Conservation (phyloP, 345 rosid species). For the Kernera saxatilis region DNA sequence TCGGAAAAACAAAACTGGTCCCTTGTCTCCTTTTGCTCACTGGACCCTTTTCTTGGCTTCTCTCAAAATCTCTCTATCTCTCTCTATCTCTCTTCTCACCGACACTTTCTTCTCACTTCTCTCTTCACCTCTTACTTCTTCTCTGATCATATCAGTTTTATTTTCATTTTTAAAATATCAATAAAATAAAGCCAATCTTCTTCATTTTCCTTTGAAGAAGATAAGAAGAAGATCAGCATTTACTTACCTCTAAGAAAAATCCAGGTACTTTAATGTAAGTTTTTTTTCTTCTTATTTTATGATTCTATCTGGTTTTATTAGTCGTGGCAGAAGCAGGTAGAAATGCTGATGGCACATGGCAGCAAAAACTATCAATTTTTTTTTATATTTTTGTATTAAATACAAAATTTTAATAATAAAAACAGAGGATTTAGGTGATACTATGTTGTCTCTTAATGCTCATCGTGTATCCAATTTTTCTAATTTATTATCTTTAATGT, state of each 20-base stretch:
- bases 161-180: not conserved
- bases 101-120: conserved; percentile 24
- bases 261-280: conserved; percentile 1
- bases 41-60: conserved; percentile 26
- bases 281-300: not conserved
- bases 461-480: conserved; percentile 18
- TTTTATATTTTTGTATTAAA: not conserved
- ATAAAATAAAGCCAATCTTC: not conserved
- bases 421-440: conserved; percentile 24
- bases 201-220: not conserved
- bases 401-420: conserved; percentile 11
- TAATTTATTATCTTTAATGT: not conserved
- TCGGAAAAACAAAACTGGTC: conserved; percentile 23
- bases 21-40: conserved; percentile 26
- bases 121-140: conserved; percentile 10
- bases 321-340: conserved; percentile 25
- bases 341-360: conserved; percentile 29
- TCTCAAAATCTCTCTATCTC: not conserved
- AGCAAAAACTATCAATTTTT: conserved; percentile 21
- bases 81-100: not conserved
- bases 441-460: conserved; percentile 30
- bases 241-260: not conserved
- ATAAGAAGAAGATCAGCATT: conserved; percentile 16
- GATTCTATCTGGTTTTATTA: not conserved
- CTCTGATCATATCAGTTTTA: conserved; percentile 4